These are phyloP conservation scores for Kickxella alabastrina DNA, from an alignment of 192 early-diverging fungal species.

Conservation along the genomic window DNA sequence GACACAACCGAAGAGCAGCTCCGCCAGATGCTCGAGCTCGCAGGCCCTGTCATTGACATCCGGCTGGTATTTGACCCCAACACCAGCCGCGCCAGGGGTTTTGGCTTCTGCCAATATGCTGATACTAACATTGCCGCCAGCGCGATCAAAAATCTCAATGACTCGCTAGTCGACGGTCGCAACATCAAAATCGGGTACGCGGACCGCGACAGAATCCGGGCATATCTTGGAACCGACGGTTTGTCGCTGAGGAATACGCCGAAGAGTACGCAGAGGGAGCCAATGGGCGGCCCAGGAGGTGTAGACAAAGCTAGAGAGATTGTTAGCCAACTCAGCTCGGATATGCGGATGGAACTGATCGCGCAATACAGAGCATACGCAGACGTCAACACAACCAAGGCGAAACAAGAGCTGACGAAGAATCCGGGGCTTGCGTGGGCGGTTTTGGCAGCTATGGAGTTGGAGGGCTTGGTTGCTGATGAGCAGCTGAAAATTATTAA, in stretches of 20 bases:
- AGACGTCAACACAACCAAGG: conserved; percentile 14
- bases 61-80: conserved; percentile 85
- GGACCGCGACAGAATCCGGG: conserved; percentile 48
- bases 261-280: too few species aligned
- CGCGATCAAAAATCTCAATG: conserved; percentile 90
- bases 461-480: conserved; percentile 4
- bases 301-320: conserved; percentile 13
- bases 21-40: conserved; percentile 86
- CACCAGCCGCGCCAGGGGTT: conserved; percentile 82
- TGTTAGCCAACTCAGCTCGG: conserved; percentile 8
- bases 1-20: conserved; percentile 92
- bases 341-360: conserved; percentile 12
- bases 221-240: conserved; percentile 34
- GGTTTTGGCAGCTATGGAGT: conserved; percentile 15
- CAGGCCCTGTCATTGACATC: conserved; percentile 79
- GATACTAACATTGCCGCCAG: conserved; percentile 91
- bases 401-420: conserved; percentile 24
- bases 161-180: conserved; percentile 84
- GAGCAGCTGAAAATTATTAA: background rate
- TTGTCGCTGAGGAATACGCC: too few species aligned
- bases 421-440: conserved; percentile 36
- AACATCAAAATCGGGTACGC: conserved; percentile 91
- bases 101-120: conserved; percentile 90
- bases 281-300: too few species aligned
- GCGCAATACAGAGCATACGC: conserved; percentile 39